Evolutionary conservation across 305 asterid genomes (phyloP).

Genomic region (Fraxinus angustifolia): DNA sequence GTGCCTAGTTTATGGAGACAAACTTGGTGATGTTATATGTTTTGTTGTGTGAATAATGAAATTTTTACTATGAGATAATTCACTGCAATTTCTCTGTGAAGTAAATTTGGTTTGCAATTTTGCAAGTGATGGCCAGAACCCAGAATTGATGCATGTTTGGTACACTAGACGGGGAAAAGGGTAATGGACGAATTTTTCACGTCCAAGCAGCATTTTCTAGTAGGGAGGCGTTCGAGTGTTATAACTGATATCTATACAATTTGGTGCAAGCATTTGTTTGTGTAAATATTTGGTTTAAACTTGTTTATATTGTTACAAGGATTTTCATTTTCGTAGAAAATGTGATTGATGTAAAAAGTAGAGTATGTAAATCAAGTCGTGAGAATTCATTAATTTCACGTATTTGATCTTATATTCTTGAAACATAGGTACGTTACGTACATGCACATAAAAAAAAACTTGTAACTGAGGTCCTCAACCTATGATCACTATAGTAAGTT

Average conservation of each 20-base stretch:
- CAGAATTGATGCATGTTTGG: background rate
- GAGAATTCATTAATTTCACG: background rate
- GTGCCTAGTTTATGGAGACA: background rate
- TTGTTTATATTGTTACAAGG: background rate
- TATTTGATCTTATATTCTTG: background rate
- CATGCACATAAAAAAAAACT: no score
- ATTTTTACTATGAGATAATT: background rate
- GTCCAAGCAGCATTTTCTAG: background rate
- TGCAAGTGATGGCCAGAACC: background rate
- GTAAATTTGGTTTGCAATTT: background rate
- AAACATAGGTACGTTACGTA: background rate
- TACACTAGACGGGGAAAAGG: background rate
- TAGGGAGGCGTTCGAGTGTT: background rate
- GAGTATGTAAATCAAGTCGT: background rate
- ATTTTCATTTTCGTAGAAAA: background rate
- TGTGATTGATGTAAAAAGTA: background rate
- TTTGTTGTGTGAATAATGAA: slow-evolving; percentile 17
- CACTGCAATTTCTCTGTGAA: background rate
- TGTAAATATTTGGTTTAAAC: background rate
- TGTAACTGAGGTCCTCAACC: no score
- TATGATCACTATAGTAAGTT: no score
- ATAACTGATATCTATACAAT: background rate
- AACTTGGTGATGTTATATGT: slow-evolving; percentile 5
- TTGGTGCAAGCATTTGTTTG: background rate
- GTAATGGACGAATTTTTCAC: background rate